Evolutionary conservation across 805 yeast genomes (phyloP), one percentile per base, ranked within the genome.

Genomic region (Ogataea philodendri): DNA sequence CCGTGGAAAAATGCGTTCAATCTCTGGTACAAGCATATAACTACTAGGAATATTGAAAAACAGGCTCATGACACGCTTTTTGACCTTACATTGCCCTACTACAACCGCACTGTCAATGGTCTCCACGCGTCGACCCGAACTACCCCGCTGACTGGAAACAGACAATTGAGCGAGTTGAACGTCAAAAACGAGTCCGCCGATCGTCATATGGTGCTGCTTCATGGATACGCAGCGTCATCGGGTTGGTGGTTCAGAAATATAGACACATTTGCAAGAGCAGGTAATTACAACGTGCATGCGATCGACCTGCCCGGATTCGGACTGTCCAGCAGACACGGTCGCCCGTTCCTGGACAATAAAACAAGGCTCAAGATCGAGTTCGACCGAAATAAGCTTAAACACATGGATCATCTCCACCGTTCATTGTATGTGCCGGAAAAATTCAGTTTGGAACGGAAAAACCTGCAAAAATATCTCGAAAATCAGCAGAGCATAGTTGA

Each of bases 161-260:
- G 26, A 7, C 1, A 5, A 9, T 14, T 35, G 6, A 26, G 28
- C 22, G 39, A 35, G 30, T 15, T 35, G 16, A 6, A 14, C 7
- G 33, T 35, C 15, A 5, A 14, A 4, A 28, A 19, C n/a, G 27
- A 26, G 6, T 11, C 16, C 6, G 9, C 37, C 13, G 15, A 37
- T 7, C 45, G 42, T 1, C 71, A 73, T 49, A 42, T 75, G 15
- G 80, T 74, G 3, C 67, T 75, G 58, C 37, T 75, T 14, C 81
- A 75, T 48, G 81, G 81, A 0, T 75, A 71, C 52, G 81, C 76
- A 0, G 78, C 81, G 1, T 65, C 76, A 0, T 52, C 65, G 11
- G 79, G 79, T 2, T 73, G 78, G 57, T 75, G 72, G 62, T 76
- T 76, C 20, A 63, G 77, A 32, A 75, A 75, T 41, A 66, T 72